Evolutionary conservation across 2,329 filamentous ascomycete species (phyloP).

Genomic region (Curvularia sp.): DNA sequence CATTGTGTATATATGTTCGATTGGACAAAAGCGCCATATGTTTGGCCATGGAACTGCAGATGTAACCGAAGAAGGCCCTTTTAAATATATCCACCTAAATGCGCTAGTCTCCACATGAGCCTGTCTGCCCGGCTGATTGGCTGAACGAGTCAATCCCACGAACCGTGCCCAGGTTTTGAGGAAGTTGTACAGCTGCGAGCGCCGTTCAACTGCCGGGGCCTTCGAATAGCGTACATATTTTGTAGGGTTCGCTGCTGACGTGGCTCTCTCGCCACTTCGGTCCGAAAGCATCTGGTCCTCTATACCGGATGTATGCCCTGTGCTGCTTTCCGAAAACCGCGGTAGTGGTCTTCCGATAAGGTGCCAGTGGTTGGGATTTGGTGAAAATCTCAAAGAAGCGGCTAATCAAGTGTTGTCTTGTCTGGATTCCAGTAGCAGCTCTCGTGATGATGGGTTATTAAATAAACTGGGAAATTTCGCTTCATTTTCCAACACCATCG

Average conservation of each 20-base stretch:
- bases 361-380: background rate
- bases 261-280: background rate
- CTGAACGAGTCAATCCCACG: background rate
- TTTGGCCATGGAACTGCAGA: background rate
- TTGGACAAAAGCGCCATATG: background rate
- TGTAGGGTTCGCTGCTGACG: background rate
- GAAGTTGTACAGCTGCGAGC: background rate
- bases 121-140: background rate
- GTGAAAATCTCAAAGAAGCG: background rate
- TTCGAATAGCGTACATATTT: background rate
- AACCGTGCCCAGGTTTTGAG: background rate
- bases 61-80: constrained; percentile 13
- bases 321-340: background rate
- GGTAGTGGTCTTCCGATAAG: background rate
- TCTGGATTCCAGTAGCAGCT: background rate
- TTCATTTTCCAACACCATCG: background rate
- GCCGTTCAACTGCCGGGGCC: background rate
- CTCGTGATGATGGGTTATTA: background rate
- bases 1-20: background rate
- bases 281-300: background rate
- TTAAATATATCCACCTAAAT: background rate
- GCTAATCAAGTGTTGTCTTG: background rate
- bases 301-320: background rate
- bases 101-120: background rate
- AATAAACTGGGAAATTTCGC: background rate